Evolutionary conservation across 805 yeast species (phyloP).

Genomic region (Nakazawaea pomicola): DNA sequence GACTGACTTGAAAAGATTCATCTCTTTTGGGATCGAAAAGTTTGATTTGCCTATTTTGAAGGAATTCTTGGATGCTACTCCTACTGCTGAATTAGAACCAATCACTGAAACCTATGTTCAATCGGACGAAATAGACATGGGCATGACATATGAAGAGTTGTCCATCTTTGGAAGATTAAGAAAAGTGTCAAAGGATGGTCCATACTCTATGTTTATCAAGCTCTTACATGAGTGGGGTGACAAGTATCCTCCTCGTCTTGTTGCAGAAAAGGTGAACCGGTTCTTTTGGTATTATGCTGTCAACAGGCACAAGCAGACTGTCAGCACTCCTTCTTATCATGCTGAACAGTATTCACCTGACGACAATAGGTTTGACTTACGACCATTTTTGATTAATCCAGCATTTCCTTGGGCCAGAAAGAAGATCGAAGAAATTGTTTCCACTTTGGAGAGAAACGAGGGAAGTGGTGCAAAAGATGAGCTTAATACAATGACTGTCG

Average conservation of each 20-base stretch:
- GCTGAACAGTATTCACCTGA: constrained; percentile 99
- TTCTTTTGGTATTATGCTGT: constrained; percentile 93
- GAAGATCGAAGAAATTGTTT: constrained; percentile 78
- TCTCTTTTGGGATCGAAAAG: constrained; percentile 64
- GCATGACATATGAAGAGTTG: constrained; percentile 93
- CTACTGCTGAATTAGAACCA: constrained; percentile 98
- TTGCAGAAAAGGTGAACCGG: constrained; percentile 87
- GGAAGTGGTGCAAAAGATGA: constrained; percentile 16
- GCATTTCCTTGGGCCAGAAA: constrained; percentile 84
- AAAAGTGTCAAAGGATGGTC: constrained; percentile 93
- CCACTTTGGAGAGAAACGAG: constrained; percentile 35
- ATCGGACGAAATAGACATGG: constrained; percentile 97
- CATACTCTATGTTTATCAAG: constrained; percentile 89
- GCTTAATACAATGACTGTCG: constrained; percentile 40
- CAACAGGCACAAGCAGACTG: constrained; percentile 95
- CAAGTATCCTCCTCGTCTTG: constrained; percentile 70
- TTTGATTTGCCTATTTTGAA: constrained; percentile 74
- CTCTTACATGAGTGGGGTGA: constrained; percentile 92
- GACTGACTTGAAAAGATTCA: constrained; percentile 83
- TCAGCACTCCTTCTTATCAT: constrained; percentile 95
- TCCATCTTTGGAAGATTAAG: constrained; percentile 87
- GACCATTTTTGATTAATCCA: constrained; percentile 94
- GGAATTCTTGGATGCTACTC: constrained; percentile 84
- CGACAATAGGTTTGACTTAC: constrained; percentile 90
- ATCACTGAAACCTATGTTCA: constrained; percentile 89